phyloP scores from a whole-genome alignment of 345 rosid genomes.

The Acer yangbiense region DNA sequence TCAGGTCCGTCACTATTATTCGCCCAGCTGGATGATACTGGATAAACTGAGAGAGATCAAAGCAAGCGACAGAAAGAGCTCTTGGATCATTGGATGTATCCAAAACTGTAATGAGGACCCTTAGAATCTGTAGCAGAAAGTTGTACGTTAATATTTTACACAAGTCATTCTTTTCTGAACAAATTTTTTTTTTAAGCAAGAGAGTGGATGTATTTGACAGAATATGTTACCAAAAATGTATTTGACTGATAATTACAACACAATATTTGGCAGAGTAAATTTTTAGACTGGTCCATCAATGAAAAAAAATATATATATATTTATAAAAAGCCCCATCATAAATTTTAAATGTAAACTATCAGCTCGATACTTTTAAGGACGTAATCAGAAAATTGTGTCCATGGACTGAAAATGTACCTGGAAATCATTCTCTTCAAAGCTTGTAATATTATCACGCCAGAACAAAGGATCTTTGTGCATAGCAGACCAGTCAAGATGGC shows the following conservation, averaged over 20 bases:
- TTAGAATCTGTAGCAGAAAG: conserved; percentile 60
- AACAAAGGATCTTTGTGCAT: conserved; percentile 91
- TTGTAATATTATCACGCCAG: conserved; percentile 88
- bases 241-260: not conserved
- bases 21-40: conserved; percentile 93
- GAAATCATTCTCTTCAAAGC: conserved; percentile 93
- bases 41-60: conserved; percentile 92
- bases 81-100: conserved; percentile 89
- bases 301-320: not conserved
- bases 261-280: not conserved
- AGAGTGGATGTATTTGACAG: not conserved
- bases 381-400: not conserved
- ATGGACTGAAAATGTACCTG: conserved; percentile 49
- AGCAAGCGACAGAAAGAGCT: conserved; percentile 89
- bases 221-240: not conserved
- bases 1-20: conserved; percentile 78
- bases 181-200: not conserved
- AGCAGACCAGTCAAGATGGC: conserved; percentile 97
- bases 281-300: not conserved
- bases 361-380: not conserved
- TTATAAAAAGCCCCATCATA: not conserved
- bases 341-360: not conserved
- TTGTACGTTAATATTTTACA: not conserved
- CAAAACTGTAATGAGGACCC: conserved; percentile 89
- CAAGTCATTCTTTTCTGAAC: not conserved